phyloP scores from a whole-genome alignment of 2,329 filamentous ascomycete genomes.

The Pseudohalonectria lignicola region DNA sequence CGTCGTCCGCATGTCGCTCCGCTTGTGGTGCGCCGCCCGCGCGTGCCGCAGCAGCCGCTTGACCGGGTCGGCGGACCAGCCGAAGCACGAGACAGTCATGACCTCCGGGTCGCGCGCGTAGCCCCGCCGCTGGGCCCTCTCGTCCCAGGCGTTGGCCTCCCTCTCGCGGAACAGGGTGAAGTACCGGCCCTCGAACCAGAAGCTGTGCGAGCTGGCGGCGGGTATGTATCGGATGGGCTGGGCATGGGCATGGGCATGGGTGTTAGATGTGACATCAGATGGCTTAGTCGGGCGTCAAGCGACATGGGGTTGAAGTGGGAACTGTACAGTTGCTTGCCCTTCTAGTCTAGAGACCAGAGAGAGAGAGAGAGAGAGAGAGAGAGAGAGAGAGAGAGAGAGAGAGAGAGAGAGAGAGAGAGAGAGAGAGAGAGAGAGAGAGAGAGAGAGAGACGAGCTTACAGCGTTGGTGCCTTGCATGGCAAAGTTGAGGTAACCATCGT shows the following conservation, averaged over 20 bases:
- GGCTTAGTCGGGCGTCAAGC: background rate
- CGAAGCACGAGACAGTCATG: slow-evolving; percentile 42
- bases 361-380: background rate
- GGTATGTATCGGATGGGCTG: slow-evolving; percentile 41
- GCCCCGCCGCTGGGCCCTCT: slow-evolving; percentile 25
- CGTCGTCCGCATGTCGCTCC: slow-evolving; percentile 44
- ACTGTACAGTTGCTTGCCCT: background rate
- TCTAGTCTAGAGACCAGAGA: background rate
- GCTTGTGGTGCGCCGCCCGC: slow-evolving; percentile 38
- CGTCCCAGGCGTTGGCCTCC: slow-evolving; percentile 27
- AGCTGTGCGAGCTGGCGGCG: slow-evolving; percentile 38
- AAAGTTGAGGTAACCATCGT: slow-evolving; percentile 43
- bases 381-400: background rate
- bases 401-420: background rate
- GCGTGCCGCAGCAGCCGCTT: slow-evolving; percentile 43
- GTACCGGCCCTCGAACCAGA: slow-evolving; percentile 42
- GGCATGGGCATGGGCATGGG: background rate
- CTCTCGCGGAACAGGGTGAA: slow-evolving; percentile 35
- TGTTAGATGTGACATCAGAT: background rate
- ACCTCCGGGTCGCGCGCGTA: slow-evolving; percentile 31
- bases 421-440: background rate
- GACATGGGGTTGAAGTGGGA: background rate
- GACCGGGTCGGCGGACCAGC: slow-evolving; percentile 37
- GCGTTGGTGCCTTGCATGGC: slow-evolving; percentile 43
- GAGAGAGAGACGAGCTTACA: slow-evolving; percentile 17